phyloP scores from a whole-genome alignment of 441 rosid species.

The Eruca vesicaria region DNA sequence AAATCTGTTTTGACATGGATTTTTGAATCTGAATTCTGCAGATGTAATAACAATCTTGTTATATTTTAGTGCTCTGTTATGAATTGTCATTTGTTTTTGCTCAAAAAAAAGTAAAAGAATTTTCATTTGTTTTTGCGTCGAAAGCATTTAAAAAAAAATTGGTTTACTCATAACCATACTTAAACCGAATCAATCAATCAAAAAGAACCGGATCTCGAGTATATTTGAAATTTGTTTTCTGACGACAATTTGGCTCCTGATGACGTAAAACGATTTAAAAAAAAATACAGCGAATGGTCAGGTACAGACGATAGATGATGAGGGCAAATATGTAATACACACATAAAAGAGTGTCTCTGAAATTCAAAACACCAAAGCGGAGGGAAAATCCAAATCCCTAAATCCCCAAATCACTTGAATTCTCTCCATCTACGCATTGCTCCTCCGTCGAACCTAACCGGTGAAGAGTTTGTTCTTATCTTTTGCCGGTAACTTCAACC shows the following conservation, averaged over 20 bases:
- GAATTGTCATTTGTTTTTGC: too few relatives aligned
- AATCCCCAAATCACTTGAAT: slow-evolving; percentile 24
- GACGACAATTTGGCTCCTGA: background rate
- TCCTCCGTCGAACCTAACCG: slow-evolving; percentile 14
- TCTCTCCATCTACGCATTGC: background rate
- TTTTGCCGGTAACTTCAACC: background rate
- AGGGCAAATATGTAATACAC: background rate
- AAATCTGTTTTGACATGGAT: slow-evolving; percentile 17
- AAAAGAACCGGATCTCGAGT: background rate
- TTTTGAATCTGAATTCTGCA: background rate
- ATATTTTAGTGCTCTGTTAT: background rate
- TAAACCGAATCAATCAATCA: background rate
- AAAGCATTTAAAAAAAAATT: background rate
- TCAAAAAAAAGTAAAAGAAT: too few relatives aligned
- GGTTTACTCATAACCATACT: slow-evolving; percentile 3
- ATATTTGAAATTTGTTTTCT: background rate
- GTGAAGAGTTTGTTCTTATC: background rate
- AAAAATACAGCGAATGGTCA: too few relatives aligned
- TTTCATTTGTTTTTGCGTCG: background rate
- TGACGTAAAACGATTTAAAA: background rate
- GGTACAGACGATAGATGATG: too few relatives aligned
- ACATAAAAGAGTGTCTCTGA: background rate
- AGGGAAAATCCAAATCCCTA: slow-evolving; percentile 40
- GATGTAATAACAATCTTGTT: background rate
- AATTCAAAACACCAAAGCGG: slow-evolving; percentile 32